phyloP scores from a whole-genome alignment of 352 stramenopile species.

The Phytophthora litchii region DNA sequence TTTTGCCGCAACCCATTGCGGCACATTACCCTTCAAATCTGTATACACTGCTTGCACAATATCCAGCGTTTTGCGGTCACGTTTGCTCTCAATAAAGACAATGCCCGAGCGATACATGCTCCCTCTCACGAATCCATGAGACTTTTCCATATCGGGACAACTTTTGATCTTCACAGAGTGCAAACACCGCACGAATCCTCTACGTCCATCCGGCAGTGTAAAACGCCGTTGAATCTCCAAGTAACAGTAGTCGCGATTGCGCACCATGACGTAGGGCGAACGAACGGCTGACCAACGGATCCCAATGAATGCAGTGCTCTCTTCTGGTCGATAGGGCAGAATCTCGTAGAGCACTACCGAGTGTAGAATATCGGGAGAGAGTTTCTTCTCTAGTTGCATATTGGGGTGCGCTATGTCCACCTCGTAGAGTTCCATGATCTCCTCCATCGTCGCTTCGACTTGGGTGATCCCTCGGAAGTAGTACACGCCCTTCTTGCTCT shows the following conservation, averaged over 20 bases:
- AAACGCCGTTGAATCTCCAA: conserved; percentile 80
- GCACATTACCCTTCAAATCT: conserved; percentile 81
- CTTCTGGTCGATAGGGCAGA: conserved; percentile 51
- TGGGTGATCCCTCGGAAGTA: conserved; percentile 79
- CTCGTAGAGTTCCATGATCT: conserved; percentile 78
- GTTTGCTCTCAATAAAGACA: conserved; percentile 80
- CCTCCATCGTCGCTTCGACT: conserved; percentile 67
- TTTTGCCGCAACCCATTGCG: conserved; percentile 68
- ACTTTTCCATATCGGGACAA: conserved; percentile 84
- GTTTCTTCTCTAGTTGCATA: conserved; percentile 74
- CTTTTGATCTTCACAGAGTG: conserved; percentile 89
- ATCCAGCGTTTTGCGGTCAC: conserved; percentile 75
- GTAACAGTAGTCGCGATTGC: conserved; percentile 81
- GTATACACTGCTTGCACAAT: conserved; percentile 84
- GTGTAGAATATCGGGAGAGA: conserved; percentile 76
- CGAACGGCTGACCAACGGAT: conserved; percentile 79
- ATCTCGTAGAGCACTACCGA: conserved; percentile 85
- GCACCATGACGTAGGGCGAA: conserved; percentile 74
- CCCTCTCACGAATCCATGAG: conserved; percentile 73
- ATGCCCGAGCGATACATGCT: conserved; percentile 85
- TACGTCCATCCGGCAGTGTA: conserved; percentile 54
- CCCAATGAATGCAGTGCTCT: conserved; percentile 71
- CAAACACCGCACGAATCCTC: conserved; percentile 73
- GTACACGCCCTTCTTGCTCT: conserved; percentile 63
- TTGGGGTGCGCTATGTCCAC: conserved; percentile 78